Base-by-base conservation (phyloP, 2,329 filamentous ascomycete species). In the Malbranchea zuffiana region DNA sequence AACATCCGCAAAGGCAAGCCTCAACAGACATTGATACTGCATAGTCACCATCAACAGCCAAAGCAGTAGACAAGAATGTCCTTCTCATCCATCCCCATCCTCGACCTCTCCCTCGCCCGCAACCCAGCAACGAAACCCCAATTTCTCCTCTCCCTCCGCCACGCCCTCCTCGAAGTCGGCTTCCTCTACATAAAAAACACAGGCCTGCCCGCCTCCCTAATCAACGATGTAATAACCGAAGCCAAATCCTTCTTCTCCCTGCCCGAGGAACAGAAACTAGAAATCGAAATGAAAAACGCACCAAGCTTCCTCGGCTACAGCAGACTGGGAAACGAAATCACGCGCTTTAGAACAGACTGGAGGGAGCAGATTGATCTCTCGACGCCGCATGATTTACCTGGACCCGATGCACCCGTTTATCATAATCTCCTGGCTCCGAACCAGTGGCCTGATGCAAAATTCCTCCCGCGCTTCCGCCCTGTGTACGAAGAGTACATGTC, bases 311-410 rank as follows among this genome's bases (percentile, higher is more conserved):
- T 84, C 12, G 78, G 78, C 28, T 60, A 54, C 47, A 56, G 54
- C 45, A 55, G 65, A 58, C 58, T 72, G 26, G 68, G 69, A 41
- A 70, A 69, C 48, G 69, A 74, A 51, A 72, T 72, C 50, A 93
- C 85, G 3, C 82, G 82, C 13, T 75, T 79, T 46, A 71, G 73
- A 33, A 70, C 75, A 49, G 85, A 93, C 60, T 81, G 86, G 65
- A 72, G 85, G 35, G 85, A 93, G 57, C 85, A 93, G 56, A 79
- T 92, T 44, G 85, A 93, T 57, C 71, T 93, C 35, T 84, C 82
- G 0, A 92, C 85, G 0, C 77, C 83, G 35, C 82, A 90, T 49
- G 66, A 77, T 0, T 33, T 80, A 1, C 82, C 80, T 0, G 60
- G 59, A 1, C 67, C 77, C 0, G 63, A 61, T 16, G 74, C 77